Evolutionary conservation across 108 stramenopile genomes (phyloP), one percentile per base, ranked within the genome.

Genomic region (Seminavis robusta): DNA sequence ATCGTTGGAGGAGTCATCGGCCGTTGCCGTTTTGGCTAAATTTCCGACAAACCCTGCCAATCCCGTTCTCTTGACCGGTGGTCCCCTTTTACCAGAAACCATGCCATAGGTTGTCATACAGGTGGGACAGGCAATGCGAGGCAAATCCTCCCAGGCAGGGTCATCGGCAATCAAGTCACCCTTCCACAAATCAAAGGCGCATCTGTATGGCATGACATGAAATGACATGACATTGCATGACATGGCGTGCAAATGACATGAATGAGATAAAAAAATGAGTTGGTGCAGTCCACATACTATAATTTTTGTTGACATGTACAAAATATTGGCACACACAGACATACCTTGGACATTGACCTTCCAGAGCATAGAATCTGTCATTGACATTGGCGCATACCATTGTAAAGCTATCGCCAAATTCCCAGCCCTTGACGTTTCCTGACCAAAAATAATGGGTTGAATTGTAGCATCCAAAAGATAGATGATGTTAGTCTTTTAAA

Each of bases 121-220:
- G 0, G 90, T 91, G 34, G 90, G 90, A 41, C 90, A 91, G 1
- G 90, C 86, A 16, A 91, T 56, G 10, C 73, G 69, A 17, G 90
- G 89, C 7, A 75, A 29, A 19, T 91, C 90, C 6, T 72, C 67
- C 47, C 52, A 81, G 3, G 65, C 72, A 29, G 65, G 78, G 48
- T 74, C 76, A 57, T 85, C 73, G 10, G 40, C 56, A 39, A 90
- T 79, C 11, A 89, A 27, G 52, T 73, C 80, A 21, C 88, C 88
- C 33, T 68, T 83, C 72, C 68, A 90, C 46, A 90, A 61, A 57
- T 90, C 88, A 68, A 90, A 90, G 23, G 54, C 81, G 57, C 90
- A 91, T 23, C 90, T 71, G 8, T 79, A 61, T 74, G 56, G 54
- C 68, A 85, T 56, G 76, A 74, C 5, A 71, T 10, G n/a, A 43